Percentiles rank a stretch among this genome's conserved stretches.
phyloP scores from a whole-genome alignment of 768 basidiomycete species.

The Phallus indusiatus region DNA sequence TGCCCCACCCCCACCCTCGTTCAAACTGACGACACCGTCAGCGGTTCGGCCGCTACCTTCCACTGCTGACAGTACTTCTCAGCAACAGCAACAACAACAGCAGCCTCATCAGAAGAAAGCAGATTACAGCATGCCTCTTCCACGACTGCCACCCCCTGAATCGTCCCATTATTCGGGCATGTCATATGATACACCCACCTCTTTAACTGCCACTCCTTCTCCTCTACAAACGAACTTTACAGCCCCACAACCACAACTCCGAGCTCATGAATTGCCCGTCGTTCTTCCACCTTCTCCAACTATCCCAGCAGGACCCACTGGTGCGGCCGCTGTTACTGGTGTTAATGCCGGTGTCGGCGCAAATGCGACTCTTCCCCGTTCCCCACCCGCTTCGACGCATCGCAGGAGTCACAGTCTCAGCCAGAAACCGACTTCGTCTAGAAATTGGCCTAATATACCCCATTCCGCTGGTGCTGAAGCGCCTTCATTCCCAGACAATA shows the following conservation, averaged over 20 bases:
- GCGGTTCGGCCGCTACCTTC: slow-evolving; percentile 1
- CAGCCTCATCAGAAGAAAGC: slow-evolving; percentile 41
- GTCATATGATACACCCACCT: slow-evolving; percentile 56
- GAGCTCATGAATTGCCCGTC: slow-evolving; percentile 39
- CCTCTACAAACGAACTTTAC: slow-evolving; percentile 46
- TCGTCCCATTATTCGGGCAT: slow-evolving; percentile 73
- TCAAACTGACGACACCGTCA: slow-evolving; percentile 7
- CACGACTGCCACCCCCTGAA: slow-evolving; percentile 71
- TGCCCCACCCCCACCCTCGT: slow-evolving; percentile 2
- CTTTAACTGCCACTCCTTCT: slow-evolving; percentile 49
- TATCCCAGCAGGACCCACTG: too few species aligned
- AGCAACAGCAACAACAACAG: too few species aligned
- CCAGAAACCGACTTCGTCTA: slow-evolving; percentile 48
- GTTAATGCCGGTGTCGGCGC: too few species aligned
- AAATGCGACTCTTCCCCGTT: slow-evolving; percentile 43
- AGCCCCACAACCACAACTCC: slow-evolving; percentile 41
- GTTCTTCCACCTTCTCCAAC: slow-evolving; percentile 14
- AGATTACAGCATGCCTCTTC: slow-evolving; percentile 78
- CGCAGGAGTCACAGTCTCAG: slow-evolving; percentile 77
- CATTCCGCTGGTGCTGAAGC: slow-evolving; percentile 62
- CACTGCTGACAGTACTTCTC: slow-evolving; percentile 7
- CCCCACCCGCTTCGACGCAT: slow-evolving; percentile 72
- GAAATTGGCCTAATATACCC: slow-evolving; percentile 50
- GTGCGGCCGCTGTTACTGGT: too few species aligned
- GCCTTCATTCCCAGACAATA: slow-evolving; percentile 35